Base-by-base conservation (phyloP, 768 basidiomycete species). In the Bullera alba region DNA sequence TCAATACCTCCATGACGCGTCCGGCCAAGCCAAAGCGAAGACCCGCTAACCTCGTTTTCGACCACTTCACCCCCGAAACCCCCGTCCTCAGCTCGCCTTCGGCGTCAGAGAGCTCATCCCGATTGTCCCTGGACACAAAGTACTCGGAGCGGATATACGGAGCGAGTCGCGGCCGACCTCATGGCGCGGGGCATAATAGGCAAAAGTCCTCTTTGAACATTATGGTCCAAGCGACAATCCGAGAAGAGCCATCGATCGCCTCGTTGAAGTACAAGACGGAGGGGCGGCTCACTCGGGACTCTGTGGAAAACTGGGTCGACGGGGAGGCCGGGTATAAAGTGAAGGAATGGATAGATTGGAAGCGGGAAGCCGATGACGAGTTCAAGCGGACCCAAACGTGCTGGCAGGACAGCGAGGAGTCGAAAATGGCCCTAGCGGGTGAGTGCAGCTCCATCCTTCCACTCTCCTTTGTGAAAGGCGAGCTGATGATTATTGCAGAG, bases 71-170 rank as follows among this genome's bases (percentile, higher is more conserved):
- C n/a, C 44, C 44, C 12, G 55, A 54, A 4, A 64, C 65, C 1
- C 65, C 65, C 10, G 62, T 58, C 37, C 53, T 67, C 8, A 60
- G 58, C 15, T 64, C 61, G 5, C 58, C 65, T 30, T 64, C 65
- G 5, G 58, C 62, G 5, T 63, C 61, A 0, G 65, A 61, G 21
- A 46, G 56, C 4, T 67, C 65, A 12, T 60, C 58, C 41, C 52
- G 61, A n/a, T 22, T 58, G 4, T 63, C 62, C 2, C 54, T 63
- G 17, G 62, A 61, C 4, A 67, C 62, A 8, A 52, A 37, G 17
- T 51, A 51, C 43, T 61, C 59, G 17, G 55, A 58, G 12, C 50
- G 51, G 4, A 41, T 57, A n/a, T 52, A 27, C 16, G 26, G 45
- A 21, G 47, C 50, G 16, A 39, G 27, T 6, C 41, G 60, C 2